A percentile compares a stretch with the other conserved stretches of the same genome.
Evolutionary conservation across 1,139 yeast genomes (phyloP).

Genomic region (Taiozyma sp.): DNA sequence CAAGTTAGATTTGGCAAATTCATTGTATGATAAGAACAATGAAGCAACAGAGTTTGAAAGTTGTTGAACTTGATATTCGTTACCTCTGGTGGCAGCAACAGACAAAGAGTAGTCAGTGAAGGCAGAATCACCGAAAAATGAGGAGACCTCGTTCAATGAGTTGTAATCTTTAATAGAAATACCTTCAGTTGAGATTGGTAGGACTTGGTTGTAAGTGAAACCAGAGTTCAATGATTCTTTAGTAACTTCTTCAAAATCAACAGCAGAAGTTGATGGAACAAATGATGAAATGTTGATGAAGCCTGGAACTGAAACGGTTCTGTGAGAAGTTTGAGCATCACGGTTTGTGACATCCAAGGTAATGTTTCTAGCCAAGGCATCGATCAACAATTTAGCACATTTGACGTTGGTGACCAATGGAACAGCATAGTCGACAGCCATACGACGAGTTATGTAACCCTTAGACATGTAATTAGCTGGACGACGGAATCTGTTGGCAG

Average conservation of each 20-base stretch:
- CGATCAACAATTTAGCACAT: constrained; percentile 92
- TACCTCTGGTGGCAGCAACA: constrained; percentile 74
- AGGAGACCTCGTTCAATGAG: constrained; percentile 59
- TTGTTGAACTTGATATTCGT: constrained; percentile 56
- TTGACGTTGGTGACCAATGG: constrained; percentile 98
- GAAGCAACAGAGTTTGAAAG: constrained; percentile 70
- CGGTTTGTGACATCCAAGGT: constrained; percentile 63
- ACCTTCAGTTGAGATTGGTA: constrained; percentile 68
- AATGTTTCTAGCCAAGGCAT: constrained; percentile 75
- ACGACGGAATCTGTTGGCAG: constrained; percentile 95
- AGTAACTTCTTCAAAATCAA: constrained; percentile 58
- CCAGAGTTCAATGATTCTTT: constrained; percentile 78
- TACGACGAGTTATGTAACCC: constrained; percentile 98
- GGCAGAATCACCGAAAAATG: constrained; percentile 51
- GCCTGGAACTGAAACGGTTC: constrained; percentile 80
- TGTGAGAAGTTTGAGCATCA: constrained; percentile 91
- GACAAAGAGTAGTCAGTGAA: constrained; percentile 80
- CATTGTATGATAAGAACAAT: constrained; percentile 75
- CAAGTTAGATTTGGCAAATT: constrained; percentile 60
- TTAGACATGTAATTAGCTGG: constrained; percentile 97
- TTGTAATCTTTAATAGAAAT: constrained; percentile 58
- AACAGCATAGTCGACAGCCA: constrained; percentile 98
- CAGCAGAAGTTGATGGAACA: constrained; percentile 59
- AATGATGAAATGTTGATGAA: constrained; percentile 77
- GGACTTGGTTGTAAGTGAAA: constrained; percentile 77